Conservation (phyloP, 768 basidiomycete genomes). For the Neoboletus subvelutipes region DNA sequence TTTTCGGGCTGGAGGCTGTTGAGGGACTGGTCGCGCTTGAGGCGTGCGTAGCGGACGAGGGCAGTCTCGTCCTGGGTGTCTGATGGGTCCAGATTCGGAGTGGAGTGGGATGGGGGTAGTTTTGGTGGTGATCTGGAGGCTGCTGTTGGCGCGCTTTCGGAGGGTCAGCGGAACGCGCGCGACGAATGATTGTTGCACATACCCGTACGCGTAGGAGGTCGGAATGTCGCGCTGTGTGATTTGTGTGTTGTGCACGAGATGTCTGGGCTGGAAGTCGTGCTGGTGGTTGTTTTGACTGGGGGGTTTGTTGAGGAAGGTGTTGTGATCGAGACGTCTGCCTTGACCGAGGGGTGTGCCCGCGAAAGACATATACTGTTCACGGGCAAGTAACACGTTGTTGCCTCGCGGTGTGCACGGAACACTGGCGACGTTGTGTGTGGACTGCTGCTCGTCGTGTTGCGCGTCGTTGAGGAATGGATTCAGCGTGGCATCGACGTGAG, state of each 20-base stretch:
- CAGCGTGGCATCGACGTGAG: not conserved
- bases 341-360: slow-evolving; percentile 78
- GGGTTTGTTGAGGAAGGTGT: slow-evolving; percentile 68
- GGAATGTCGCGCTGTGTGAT: slow-evolving; percentile 45
- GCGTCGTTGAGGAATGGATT: slow-evolving; percentile 1
- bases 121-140: slow-evolving; percentile 62
- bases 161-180: slow-evolving; percentile 19
- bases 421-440: not conserved
- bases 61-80: slow-evolving; percentile 47
- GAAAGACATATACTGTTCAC: slow-evolving; percentile 73
- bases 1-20: slow-evolving; percentile 53
- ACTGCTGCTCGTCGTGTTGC: slow-evolving; percentile 13
- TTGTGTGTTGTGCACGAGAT: slow-evolving; percentile 23
- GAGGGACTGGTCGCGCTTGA: slow-evolving; percentile 43
- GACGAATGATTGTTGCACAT: slow-evolving; percentile 21
- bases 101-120: slow-evolving; percentile 32
- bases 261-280: slow-evolving; percentile 27
- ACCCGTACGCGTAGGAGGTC: slow-evolving; percentile 74
- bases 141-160: slow-evolving; percentile 52
- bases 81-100: slow-evolving; percentile 39
- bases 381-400: slow-evolving; percentile 17
- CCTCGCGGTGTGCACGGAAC: slow-evolving; percentile 11
- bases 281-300: slow-evolving; percentile 33
- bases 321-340: slow-evolving; percentile 84
- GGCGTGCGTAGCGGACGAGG: slow-evolving; percentile 46